phyloP scores from a whole-genome alignment of 1,284 basidiomycete species.

The Cryptococcus jaspeensis region DNA sequence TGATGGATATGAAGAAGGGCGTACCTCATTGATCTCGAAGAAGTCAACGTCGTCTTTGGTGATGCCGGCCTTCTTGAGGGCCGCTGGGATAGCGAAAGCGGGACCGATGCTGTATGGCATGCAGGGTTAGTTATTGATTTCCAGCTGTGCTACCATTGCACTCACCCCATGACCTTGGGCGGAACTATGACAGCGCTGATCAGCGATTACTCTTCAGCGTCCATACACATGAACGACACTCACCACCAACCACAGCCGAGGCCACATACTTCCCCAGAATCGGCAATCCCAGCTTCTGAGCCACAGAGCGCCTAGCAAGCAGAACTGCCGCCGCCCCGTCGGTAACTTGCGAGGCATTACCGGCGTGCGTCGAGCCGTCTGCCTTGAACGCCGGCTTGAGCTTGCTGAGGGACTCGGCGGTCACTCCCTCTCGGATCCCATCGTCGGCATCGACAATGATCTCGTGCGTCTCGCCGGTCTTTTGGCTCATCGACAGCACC shows the following conservation, averaged over 20 bases:
- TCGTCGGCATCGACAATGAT: constrained; percentile 83
- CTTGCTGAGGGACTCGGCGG: constrained; percentile 77
- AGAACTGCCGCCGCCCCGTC: constrained; percentile 95
- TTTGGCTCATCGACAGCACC: constrained; percentile 73
- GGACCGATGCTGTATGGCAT: constrained; percentile 65
- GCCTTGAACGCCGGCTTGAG: constrained; percentile 90
- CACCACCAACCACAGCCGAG: constrained; percentile 68
- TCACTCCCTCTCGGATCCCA: constrained; percentile 87
- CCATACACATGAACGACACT: constrained; percentile 1
- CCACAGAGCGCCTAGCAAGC: constrained; percentile 78
- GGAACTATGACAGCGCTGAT: constrained; percentile 55
- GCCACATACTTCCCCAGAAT: constrained; percentile 89
- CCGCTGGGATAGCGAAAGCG: constrained; percentile 83
- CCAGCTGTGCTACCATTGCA: too few relatives aligned
- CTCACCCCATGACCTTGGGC: constrained; percentile 76
- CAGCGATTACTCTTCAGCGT: background rate
- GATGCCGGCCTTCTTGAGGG: constrained; percentile 71
- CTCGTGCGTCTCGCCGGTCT: constrained; percentile 74
- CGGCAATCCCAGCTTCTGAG: constrained; percentile 85
- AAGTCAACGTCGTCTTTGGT: constrained; percentile 77
- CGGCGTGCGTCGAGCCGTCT: constrained; percentile 83
- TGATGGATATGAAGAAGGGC: constrained; percentile 9
- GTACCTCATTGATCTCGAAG: constrained; percentile 76
- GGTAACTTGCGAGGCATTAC: constrained; percentile 88
- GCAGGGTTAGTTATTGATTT: too few relatives aligned